Evolutionary conservation across 192 early-diverging fungal species (phyloP).

Genomic region (Backusella morwellensis): DNA sequence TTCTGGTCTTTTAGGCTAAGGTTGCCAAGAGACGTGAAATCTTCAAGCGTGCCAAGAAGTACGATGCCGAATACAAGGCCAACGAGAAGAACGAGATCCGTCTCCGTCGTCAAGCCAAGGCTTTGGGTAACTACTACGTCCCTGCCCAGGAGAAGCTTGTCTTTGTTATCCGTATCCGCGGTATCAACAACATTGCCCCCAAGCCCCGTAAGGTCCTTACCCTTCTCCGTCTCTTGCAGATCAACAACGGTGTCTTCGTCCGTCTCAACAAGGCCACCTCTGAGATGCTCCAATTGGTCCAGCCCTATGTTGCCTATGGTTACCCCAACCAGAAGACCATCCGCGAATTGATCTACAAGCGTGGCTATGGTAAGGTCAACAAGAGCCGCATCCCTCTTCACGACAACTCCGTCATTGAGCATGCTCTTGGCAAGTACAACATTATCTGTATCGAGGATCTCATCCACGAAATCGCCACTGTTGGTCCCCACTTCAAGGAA

Average conservation of each 20-base stretch:
- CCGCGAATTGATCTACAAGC: conserved; percentile 91
- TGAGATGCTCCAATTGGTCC: conserved; percentile 96
- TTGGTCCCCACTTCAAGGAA: conserved; percentile 91
- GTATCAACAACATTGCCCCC: conserved; percentile 99
- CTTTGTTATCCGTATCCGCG: conserved; percentile 99
- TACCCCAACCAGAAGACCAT: conserved; percentile 98
- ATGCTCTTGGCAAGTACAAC: conserved; percentile 87
- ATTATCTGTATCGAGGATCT: conserved; percentile 98
- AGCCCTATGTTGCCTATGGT: conserved; percentile 92
- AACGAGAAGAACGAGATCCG: conserved; percentile 87
- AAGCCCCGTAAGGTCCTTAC: conserved; percentile 99
- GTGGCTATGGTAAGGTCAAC: too few species aligned
- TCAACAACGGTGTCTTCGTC: conserved; percentile 98
- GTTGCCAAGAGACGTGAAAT: conserved; percentile 84
- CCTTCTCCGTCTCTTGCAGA: conserved; percentile 97
- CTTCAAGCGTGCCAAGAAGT: conserved; percentile 99
- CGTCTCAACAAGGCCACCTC: conserved; percentile 93
- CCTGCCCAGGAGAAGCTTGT: conserved; percentile 95
- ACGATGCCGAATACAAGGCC: conserved; percentile 94
- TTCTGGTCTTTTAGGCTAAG: conserved; percentile 35
- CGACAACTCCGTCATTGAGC: conserved; percentile 96
- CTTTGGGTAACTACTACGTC: conserved; percentile 90
- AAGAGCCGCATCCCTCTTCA: conserved; percentile 73
- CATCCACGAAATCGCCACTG: conserved; percentile 98
- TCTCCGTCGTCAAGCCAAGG: conserved; percentile 91